phyloP scores from a whole-genome alignment of 352 stramenopile genomes.

The Globisporangium nodosum region DNA sequence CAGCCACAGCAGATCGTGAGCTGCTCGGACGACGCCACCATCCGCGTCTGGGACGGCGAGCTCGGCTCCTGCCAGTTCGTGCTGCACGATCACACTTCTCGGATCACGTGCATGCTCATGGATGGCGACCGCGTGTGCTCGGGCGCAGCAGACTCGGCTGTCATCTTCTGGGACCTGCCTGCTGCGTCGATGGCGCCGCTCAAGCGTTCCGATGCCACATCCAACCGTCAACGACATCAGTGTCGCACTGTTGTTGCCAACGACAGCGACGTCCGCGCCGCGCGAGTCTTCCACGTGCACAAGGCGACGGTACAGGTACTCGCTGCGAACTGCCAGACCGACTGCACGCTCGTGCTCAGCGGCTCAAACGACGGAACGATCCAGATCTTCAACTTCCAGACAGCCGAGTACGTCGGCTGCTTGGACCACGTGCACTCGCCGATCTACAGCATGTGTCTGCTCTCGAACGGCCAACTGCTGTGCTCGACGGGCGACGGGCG shows the following conservation, averaged over 20 bases:
- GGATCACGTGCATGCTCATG: slow-evolving; percentile 43
- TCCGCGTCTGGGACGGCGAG: slow-evolving; percentile 56
- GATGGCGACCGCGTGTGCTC: slow-evolving; percentile 33
- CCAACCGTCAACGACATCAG: neutral
- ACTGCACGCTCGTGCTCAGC: slow-evolving; percentile 34
- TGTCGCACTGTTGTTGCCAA: neutral
- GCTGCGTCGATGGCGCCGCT: neutral
- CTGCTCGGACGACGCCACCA: slow-evolving; percentile 50
- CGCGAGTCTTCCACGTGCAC: slow-evolving; percentile 36
- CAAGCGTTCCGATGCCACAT: neutral
- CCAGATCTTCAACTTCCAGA: slow-evolving; percentile 50
- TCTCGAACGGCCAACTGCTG: slow-evolving; percentile 28
- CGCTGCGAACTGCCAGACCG: slow-evolving; percentile 2
- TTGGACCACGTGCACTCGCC: slow-evolving; percentile 40
- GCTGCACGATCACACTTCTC: slow-evolving; percentile 34
- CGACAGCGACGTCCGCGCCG: slow-evolving; percentile 8
- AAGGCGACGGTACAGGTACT: slow-evolving; percentile 54
- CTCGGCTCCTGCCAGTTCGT: slow-evolving; percentile 32
- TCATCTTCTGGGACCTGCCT: slow-evolving; percentile 54
- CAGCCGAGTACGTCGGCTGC: slow-evolving; percentile 34
- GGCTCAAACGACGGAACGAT: slow-evolving; percentile 75
- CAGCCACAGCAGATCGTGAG: slow-evolving; percentile 33
- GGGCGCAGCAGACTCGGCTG: slow-evolving; percentile 41
- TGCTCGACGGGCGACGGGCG: slow-evolving; percentile 65
- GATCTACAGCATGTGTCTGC: slow-evolving; percentile 41